These are phyloP conservation scores for Thuja plicata DNA, from an alignment of 83 land plant species.

Conservation along the genomic window DNA sequence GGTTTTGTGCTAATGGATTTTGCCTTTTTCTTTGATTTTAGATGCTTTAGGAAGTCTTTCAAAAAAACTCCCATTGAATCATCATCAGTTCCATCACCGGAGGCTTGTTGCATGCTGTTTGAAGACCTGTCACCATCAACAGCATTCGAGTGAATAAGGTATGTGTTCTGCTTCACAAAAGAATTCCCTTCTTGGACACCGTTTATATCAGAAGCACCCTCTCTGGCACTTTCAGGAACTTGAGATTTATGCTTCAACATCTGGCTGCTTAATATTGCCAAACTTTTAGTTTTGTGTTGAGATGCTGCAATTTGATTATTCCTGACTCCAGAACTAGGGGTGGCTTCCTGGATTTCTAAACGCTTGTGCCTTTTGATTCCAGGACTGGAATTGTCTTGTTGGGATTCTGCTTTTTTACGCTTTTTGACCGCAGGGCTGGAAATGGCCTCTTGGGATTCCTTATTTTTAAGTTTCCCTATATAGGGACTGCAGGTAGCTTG, in stretches of 20 bases:
- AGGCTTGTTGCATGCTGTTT: not conserved
- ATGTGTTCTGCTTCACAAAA: not conserved
- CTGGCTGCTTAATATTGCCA: not conserved
- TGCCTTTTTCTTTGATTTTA: not conserved
- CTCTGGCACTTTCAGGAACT: not conserved
- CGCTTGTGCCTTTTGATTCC: not conserved
- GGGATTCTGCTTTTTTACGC: not conserved
- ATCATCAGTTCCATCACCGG: not conserved
- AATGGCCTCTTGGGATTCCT: not conserved
- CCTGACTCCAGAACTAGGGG: not conserved
- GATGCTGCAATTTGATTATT: not conserved
- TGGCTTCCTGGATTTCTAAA: not conserved
- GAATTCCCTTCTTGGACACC: not conserved
- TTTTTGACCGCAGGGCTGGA: not conserved
- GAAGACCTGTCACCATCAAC: not conserved
- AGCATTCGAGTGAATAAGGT: not conserved
- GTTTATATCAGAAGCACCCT: not conserved
- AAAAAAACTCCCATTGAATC: not conserved
- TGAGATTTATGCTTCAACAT: not conserved
- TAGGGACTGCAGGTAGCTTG: not conserved
- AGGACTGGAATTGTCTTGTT: not conserved
- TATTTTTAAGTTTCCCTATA: not conserved
- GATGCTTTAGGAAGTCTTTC: not conserved
- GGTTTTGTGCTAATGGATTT: not conserved
- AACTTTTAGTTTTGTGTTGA: not conserved